Base-by-base conservation (phyloP, 129 eudicot genomes). In the Chrysanthemum lavandulifolium region DNA sequence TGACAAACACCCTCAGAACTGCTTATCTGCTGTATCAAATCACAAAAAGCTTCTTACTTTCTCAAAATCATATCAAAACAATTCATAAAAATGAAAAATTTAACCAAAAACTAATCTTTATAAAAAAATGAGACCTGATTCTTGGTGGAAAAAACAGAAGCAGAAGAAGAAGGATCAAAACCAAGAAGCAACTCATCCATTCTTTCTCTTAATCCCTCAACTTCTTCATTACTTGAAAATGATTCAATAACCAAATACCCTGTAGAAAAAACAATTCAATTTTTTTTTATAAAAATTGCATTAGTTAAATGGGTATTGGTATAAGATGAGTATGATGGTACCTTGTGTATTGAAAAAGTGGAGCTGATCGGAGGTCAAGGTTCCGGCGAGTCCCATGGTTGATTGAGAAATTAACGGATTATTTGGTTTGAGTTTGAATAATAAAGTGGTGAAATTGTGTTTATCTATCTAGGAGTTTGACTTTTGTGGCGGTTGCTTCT, bases 91-190 rank as follows among this genome's bases (percentile, higher is more conserved):
- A 57, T 7, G 5, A 19, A 49, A 76, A 5, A 6, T 77, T 13
- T 25, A 69, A 33, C 58, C n/a, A 68, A 2, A 31, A 9, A 65
- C 13, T 6, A 0, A 47, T 3, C 18, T 16, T 2, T 2, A 69
- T 2, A 69, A 58, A 19, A n/a, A 80, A 59, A 13, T 16, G 36
- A 53, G 57, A 95, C 99, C 85, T 95, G 99, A 68, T 88, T 78
- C 65, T 74, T 95, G 54, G 99, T 95, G 60, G 99, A 95, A 82
- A 95, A 95, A 53, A 95, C 73, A 23, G 97, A 84, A 62, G 95
- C 79, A 16, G 82, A 61, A 10, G 84, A 65, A 75, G 96, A 86
- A 68, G 79, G 80, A 64, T 94, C 97, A 67, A 90, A 90, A 40
- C 84, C 91, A 64, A 86, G 81, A 47, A 94, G 98, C 73, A 94